Conservation (phyloP, 768 basidiomycete species). For the Trametes coccinea region DNA sequence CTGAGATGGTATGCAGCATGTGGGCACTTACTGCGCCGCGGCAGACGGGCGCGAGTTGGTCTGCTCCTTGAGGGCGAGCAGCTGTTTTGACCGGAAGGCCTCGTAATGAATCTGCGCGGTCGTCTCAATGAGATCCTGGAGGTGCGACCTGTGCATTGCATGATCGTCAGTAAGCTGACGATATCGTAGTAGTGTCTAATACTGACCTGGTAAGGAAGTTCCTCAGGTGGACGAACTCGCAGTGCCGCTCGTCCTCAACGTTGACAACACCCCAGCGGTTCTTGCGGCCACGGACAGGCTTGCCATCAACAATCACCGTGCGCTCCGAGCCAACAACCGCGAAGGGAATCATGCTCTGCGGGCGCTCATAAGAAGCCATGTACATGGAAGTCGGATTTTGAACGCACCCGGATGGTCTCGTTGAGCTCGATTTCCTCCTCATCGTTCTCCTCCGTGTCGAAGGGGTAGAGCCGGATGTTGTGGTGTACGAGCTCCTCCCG, state of each 20-base stretch:
- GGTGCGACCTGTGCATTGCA: slow-evolving; percentile 67
- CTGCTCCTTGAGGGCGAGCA: slow-evolving; percentile 95
- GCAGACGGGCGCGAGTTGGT: slow-evolving; percentile 65
- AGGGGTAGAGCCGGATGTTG: slow-evolving; percentile 94
- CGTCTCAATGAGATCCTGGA: slow-evolving; percentile 98
- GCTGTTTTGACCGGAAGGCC: slow-evolving; percentile 98
- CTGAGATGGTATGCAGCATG: background rate
- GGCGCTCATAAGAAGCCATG: background rate
- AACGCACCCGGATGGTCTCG: slow-evolving; percentile 80
- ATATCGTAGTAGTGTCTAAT: too few species aligned
- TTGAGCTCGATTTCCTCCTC: slow-evolving; percentile 92
- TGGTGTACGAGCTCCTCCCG: slow-evolving; percentile 89
- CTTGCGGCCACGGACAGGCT: slow-evolving; percentile 92
- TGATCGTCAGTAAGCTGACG: background rate
- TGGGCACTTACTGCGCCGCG: slow-evolving; percentile 17
- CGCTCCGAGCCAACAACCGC: slow-evolving; percentile 97
- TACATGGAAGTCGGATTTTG: background rate
- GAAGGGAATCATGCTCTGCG: slow-evolving; percentile 90
- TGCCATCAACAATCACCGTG: slow-evolving; percentile 94
- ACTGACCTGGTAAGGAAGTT: slow-evolving; percentile 91
- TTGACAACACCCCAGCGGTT: slow-evolving; percentile 99
- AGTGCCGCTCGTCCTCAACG: slow-evolving; percentile 94
- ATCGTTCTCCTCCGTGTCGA: slow-evolving; percentile 94
- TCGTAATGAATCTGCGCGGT: slow-evolving; percentile 99
- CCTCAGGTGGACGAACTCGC: slow-evolving; percentile 96